Evolutionary conservation across 768 basidiomycete species (phyloP).

Genomic region (Tricholoma sp.): DNA sequence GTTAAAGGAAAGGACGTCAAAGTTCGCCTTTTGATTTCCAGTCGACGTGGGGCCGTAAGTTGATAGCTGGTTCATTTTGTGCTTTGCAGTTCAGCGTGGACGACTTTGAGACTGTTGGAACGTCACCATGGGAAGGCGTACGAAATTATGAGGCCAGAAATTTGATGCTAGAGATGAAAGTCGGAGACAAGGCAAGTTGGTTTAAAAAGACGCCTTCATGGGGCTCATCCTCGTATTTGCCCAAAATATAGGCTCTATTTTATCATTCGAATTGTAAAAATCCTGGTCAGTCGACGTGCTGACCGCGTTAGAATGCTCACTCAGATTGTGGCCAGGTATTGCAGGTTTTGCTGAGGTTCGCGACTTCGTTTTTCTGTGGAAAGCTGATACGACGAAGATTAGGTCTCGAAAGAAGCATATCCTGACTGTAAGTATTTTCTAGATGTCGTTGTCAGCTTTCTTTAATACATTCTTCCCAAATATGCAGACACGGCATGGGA

Average conservation of each 20-base stretch:
- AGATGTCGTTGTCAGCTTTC: neutral
- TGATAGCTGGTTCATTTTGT: neutral
- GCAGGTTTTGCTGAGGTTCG: constrained; percentile 77
- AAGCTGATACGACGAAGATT: constrained; percentile 5
- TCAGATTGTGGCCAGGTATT: constrained; percentile 47
- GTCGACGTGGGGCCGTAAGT: neutral
- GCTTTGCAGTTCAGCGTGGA: constrained; percentile 70
- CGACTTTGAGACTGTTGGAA: constrained; percentile 68
- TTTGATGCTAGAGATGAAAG: constrained; percentile 75
- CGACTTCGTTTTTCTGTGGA: neutral
- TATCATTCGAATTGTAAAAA: constrained; percentile 86
- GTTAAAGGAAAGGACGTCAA: constrained; percentile 88
- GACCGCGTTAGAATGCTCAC: neutral
- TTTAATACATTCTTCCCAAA: constrained; percentile 3
- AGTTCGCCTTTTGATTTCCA: constrained; percentile 28
- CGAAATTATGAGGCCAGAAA: constrained; percentile 80
- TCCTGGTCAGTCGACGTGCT: constrained; percentile 47
- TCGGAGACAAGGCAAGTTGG: constrained; percentile 61
- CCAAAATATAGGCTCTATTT: constrained; percentile 57
- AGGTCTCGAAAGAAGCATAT: constrained; percentile 83
- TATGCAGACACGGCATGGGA: constrained; percentile 86
- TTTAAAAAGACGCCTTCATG: neutral
- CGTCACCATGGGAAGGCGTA: constrained; percentile 85
- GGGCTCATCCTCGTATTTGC: neutral
- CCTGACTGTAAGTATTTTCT: constrained; percentile 66